Conservation (phyloP, 345 rosid species). For the Syzygium grande region DNA sequence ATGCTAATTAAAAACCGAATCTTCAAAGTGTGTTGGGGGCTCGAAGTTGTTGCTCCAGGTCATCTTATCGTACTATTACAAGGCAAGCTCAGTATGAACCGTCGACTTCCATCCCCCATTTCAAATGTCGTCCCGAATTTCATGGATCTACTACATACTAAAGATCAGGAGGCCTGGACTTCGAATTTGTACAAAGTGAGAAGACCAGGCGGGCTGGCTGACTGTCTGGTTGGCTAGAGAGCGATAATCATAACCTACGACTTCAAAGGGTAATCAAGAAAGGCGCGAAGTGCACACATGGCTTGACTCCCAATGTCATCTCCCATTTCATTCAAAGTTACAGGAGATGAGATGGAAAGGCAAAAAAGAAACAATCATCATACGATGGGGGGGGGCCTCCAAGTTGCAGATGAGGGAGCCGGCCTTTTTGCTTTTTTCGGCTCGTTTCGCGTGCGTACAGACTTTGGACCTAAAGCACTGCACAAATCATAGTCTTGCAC, state of each 20-base stretch:
- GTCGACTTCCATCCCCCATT: neutral
- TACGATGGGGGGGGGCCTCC: neutral
- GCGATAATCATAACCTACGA: neutral
- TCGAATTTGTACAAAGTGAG: neutral
- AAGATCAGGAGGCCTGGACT: neutral
- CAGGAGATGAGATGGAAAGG: neutral
- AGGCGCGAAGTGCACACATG: neutral
- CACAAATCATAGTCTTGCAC: neutral
- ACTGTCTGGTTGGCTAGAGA: neutral
- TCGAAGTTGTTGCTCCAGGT: neutral
- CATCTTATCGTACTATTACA: neutral
- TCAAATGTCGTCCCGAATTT: too few species aligned
- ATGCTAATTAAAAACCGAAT: neutral
- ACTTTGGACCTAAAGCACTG: neutral
- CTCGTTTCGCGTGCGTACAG: neutral
- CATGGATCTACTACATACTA: too few species aligned
- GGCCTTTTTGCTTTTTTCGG: neutral
- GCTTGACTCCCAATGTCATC: neutral
- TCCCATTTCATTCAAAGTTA: neutral
- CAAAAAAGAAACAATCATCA: neutral
- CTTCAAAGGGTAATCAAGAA: neutral
- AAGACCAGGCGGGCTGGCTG: neutral
- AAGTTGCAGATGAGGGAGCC: neutral
- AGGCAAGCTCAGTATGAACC: neutral
- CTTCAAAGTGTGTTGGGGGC: neutral